These are phyloP conservation scores for Aspergillus bombycis DNA, from an alignment of 2,329 filamentous ascomycete species.

Conservation along the genomic window DNA sequence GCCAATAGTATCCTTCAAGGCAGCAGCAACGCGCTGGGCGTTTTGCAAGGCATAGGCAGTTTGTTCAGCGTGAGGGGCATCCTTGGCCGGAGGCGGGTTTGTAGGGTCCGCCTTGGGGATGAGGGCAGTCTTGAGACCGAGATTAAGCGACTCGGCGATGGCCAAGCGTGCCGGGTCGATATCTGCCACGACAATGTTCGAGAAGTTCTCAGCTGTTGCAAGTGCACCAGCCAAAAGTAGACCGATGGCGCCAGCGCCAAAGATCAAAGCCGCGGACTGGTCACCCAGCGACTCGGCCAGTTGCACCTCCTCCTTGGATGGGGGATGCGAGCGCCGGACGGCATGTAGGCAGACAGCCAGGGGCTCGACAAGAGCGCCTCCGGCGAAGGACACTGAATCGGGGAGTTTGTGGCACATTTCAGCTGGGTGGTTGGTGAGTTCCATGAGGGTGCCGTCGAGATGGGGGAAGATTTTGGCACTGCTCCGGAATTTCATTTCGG, in stretches of 20 bases:
- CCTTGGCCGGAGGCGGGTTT: constrained; percentile 34
- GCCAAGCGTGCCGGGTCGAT: constrained; percentile 60
- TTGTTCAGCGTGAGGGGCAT: constrained; percentile 38
- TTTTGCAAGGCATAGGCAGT: constrained; percentile 36
- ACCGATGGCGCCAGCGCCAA: constrained; percentile 65
- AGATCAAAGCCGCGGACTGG: constrained; percentile 56
- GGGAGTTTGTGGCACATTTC: constrained; percentile 63
- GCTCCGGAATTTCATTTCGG: constrained; percentile 60
- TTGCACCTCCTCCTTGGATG: constrained; percentile 36
- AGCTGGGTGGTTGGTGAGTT: constrained; percentile 64
- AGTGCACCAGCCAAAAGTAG: constrained; percentile 62
- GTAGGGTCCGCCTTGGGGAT: constrained; percentile 36
- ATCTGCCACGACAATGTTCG: constrained; percentile 62
- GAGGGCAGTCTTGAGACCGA: constrained; percentile 41
- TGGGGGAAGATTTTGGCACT: constrained; percentile 65
- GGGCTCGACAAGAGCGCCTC: constrained; percentile 64
- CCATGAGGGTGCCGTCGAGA: constrained; percentile 66
- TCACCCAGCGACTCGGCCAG: constrained; percentile 46
- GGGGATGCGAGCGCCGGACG: constrained; percentile 57
- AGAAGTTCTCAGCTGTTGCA: constrained; percentile 56
- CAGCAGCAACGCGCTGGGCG: constrained; percentile 40
- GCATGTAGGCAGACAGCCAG: constrained; percentile 65
- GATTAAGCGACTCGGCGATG: constrained; percentile 52
- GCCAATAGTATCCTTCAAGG: constrained; percentile 31
- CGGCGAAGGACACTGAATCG: constrained; percentile 54